A percentile compares a stretch with the other conserved stretches of the same genome.
These are phyloP conservation scores for Globisporangium echinulatum DNA, from an alignment of 352 stramenopile species.

Conservation along the genomic window DNA sequence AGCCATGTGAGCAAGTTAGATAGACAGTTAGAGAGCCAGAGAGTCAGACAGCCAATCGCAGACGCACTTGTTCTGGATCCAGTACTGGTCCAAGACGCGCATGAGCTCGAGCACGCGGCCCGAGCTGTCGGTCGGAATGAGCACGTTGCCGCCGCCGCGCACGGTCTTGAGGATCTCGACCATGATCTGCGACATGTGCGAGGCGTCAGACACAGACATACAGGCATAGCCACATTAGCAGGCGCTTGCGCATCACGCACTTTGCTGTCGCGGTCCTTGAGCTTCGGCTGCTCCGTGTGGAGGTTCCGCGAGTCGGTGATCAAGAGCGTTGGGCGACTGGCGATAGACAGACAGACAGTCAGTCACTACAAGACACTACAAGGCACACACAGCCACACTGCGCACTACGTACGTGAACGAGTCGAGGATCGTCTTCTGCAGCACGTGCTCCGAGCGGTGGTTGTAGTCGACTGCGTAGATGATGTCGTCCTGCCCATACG, in stretches of 20 bases:
- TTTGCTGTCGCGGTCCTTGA: slow-evolving; percentile 85
- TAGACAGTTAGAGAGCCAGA: not conserved
- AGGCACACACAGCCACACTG: not conserved
- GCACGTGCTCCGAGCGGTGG: slow-evolving; percentile 91
- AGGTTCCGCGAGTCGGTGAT: slow-evolving; percentile 89
- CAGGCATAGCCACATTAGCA: not conserved
- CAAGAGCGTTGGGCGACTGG: slow-evolving; percentile 72
- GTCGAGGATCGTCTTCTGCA: slow-evolving; percentile 92
- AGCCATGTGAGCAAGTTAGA: not conserved
- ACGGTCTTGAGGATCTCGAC: slow-evolving; percentile 91
- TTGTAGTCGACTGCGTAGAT: slow-evolving; percentile 91
- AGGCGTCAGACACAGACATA: not conserved
- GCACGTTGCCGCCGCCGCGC: slow-evolving; percentile 90
- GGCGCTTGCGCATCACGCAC: slow-evolving; percentile 12
- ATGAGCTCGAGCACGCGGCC: slow-evolving; percentile 94
- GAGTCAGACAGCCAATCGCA: not conserved
- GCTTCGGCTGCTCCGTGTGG: slow-evolving; percentile 79
- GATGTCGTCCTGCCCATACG: slow-evolving; percentile 79
- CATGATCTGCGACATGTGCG: slow-evolving; percentile 69
- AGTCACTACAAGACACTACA: not conserved
- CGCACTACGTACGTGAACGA: slow-evolving; percentile 73
- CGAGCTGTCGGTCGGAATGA: slow-evolving; percentile 93
- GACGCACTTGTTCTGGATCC: slow-evolving; percentile 91
- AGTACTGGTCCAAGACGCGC: slow-evolving; percentile 93
- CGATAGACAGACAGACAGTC: not conserved